Evolutionary conservation across 305 asterid species (phyloP).

Genomic region (Fraxinus paxiana): DNA sequence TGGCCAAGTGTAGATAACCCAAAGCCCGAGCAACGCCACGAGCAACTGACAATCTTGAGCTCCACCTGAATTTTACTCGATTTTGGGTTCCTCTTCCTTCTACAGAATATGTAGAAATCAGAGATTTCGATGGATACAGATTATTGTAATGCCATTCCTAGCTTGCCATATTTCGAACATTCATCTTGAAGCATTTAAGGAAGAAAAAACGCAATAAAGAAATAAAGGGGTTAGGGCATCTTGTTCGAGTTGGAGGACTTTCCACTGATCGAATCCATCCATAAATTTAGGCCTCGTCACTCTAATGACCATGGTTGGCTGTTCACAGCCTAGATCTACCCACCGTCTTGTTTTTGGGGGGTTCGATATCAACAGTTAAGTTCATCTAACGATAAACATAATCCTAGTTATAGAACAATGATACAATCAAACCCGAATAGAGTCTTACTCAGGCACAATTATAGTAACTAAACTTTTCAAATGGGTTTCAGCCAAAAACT

Average conservation of each 20-base stretch:
- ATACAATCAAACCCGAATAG: not conserved
- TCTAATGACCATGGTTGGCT: not conserved
- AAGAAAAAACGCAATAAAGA: not conserved
- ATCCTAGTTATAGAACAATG: not conserved
- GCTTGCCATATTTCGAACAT: not conserved
- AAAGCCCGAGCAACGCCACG: slow-evolving; percentile 57
- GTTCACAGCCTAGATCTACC: no score
- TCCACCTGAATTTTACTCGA: slow-evolving; percentile 61
- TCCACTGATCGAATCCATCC: not conserved
- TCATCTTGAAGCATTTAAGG: not conserved
- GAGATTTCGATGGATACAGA: not conserved
- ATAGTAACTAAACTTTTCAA: not conserved
- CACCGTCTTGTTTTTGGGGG: no score
- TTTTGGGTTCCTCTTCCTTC: slow-evolving; percentile 52
- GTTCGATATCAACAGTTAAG: not conserved
- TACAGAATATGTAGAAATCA: slow-evolving; percentile 15
- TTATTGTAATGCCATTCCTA: not conserved
- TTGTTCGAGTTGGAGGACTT: not conserved
- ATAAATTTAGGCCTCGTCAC: not conserved
- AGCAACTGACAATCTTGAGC: slow-evolving; percentile 54
- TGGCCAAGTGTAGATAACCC: slow-evolving; percentile 48
- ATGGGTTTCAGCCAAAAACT: not conserved
- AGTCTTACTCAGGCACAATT: not conserved
- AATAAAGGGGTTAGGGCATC: not conserved
- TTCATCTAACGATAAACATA: not conserved